Evolutionary conservation across 2,329 filamentous ascomycete species (phyloP), one percentile per base, ranked within the genome.

Genomic region (Diaporthe sp.): DNA sequence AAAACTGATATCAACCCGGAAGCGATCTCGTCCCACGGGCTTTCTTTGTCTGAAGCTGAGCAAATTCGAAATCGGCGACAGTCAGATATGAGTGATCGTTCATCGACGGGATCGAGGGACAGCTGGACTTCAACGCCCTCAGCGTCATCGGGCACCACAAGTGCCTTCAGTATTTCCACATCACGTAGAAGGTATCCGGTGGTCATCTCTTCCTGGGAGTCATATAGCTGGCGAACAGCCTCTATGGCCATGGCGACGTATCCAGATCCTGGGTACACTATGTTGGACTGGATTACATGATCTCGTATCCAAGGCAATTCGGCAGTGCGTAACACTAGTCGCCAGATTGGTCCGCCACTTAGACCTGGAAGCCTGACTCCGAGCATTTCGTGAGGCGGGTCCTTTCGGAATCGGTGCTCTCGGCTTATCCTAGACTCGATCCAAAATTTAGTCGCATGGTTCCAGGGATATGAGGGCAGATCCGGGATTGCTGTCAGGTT

Each of bases 391-490:
- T 85, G 83, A 8, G 83, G 81, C 0, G 81, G 76, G 39, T 81
- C 80, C 8, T 78, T 78, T 2, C 84, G 79, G 63, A 81, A 80
- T 12, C 84, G 79, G 37, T 81, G 81, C 0, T 81, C 80, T 15
- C 79, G 79, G 42, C 81, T 84, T 2, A 81, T 56, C 12, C 82
- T 80, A 0, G 82, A 79, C 72, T 83, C 82, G 35, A 78, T 79
- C 85, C 85, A 87, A 73, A 84, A 84, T 37, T 80, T 78, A 4
- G 80, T 81, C 17, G 81, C 79, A 76, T 88, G 85, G 73, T 88
- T 84, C 86, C 85, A 88, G 7, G 84, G 82, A 74, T 88, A 88
- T 1, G 79, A 79, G 7, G 86, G 86, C 4, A 88, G 77, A 76
- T 82, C 83, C 10, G 80, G 78, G 19, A 85, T 77, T 22, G 61